phyloP scores from a whole-genome alignment of 2,329 filamentous ascomycete genomes.

The Fonsecaea nubica region DNA sequence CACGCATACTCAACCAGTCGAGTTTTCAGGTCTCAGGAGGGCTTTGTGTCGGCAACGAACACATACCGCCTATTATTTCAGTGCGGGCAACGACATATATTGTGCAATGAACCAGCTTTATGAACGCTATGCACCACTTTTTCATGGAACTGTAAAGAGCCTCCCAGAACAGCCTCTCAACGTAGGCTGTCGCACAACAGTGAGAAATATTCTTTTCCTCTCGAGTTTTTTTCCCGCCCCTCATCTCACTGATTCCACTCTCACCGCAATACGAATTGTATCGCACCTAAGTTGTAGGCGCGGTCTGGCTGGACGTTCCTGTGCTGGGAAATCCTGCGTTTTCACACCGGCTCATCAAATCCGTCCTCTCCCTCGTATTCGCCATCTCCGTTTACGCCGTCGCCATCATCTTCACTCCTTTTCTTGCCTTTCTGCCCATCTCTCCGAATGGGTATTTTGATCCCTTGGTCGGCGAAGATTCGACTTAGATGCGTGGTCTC shows the following conservation, averaged over 20 bases:
- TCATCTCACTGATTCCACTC: not conserved
- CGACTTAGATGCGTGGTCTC: slow-evolving; percentile 92
- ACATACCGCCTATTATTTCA: not conserved
- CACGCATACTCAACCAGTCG: not conserved
- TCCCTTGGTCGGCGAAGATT: slow-evolving; percentile 89
- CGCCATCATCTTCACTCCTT: slow-evolving; percentile 39
- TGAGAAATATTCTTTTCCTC: not conserved
- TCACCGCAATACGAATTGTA: not conserved
- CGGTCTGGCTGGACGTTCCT: not conserved
- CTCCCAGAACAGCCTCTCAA: not conserved
- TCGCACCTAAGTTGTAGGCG: not conserved
- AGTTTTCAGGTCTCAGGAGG: not conserved
- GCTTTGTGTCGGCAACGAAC: not conserved
- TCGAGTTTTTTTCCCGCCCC: not conserved
- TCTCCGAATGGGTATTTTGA: slow-evolving; percentile 95
- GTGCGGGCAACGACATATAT: not conserved
- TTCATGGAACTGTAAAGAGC: not conserved
- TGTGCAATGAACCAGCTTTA: not conserved
- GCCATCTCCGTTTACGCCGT: slow-evolving; percentile 13
- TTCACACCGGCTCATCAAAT: not conserved
- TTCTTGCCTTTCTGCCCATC: slow-evolving; percentile 65
- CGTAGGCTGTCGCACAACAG: not conserved
- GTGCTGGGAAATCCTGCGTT: not conserved
- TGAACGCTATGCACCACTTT: slow-evolving; percentile 4
- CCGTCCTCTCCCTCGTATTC: slow-evolving; percentile 14